phyloP scores from a whole-genome alignment of 106 monocot species.

The Xerophyta viscosa region DNA sequence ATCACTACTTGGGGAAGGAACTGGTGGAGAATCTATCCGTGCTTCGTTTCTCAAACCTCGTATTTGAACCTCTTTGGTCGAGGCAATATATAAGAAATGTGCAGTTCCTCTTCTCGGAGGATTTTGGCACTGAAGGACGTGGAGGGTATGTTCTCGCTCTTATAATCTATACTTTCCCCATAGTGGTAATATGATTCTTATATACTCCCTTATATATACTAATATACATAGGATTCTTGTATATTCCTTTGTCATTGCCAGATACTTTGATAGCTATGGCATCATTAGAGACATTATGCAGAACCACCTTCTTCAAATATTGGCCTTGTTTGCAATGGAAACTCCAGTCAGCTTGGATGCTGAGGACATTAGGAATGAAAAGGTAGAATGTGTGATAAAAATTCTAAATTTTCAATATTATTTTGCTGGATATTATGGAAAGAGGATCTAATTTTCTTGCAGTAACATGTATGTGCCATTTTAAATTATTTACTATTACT shows the following conservation, averaged over 20 bases:
- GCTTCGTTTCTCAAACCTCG: slow-evolving; percentile 88
- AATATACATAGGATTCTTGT: too few species aligned
- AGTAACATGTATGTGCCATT: too few species aligned
- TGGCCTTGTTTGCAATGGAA: slow-evolving; percentile 96
- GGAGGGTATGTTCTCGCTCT: slow-evolving; percentile 54
- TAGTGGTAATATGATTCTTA: too few species aligned
- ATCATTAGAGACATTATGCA: slow-evolving; percentile 98
- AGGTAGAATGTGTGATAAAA: too few species aligned
- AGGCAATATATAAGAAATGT: slow-evolving; percentile 95
- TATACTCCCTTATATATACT: too few species aligned
- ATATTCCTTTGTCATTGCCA: slow-evolving; percentile 7
- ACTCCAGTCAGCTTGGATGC: slow-evolving; percentile 92
- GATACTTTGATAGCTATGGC: slow-evolving; percentile 88
- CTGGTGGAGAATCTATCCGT: slow-evolving; percentile 91
- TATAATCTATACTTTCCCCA: too few species aligned
- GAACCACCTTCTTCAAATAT: slow-evolving; percentile 95
- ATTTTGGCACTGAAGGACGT: slow-evolving; percentile 95
- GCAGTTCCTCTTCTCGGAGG: slow-evolving; percentile 93
- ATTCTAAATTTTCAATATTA: too few species aligned
- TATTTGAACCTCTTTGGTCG: slow-evolving; percentile 94
- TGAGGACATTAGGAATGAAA: slow-evolving; percentile 92
- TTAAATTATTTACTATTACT: too few species aligned
- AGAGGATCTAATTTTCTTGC: too few species aligned
- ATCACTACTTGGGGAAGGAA: slow-evolving; percentile 95
- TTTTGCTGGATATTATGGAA: too few species aligned